Evolutionary conservation across 306 rosid genomes (phyloP).

Genomic region (Fragaria ananassa): DNA sequence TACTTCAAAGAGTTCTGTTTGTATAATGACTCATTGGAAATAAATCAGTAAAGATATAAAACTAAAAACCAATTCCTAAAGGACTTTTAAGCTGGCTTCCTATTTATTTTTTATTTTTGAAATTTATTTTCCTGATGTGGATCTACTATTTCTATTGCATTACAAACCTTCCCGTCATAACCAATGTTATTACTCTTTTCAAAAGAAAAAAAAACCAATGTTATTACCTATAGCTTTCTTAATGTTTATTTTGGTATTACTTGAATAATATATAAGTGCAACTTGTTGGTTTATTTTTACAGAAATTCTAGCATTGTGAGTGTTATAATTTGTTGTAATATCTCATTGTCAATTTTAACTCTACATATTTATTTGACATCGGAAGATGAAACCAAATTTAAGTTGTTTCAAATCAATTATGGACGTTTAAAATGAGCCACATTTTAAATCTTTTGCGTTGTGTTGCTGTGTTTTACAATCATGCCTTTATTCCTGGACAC

Average conservation of each 20-base stretch:
- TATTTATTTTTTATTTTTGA: no score
- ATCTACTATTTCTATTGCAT: not conserved
- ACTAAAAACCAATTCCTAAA: not conserved
- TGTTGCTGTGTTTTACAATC: not conserved
- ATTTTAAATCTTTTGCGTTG: not conserved
- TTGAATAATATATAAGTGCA: no score
- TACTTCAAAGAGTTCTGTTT: slow-evolving; percentile 17
- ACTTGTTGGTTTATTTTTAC: not conserved
- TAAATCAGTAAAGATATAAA: not conserved
- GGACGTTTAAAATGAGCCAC: not conserved
- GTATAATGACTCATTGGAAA: slow-evolving; percentile 7
- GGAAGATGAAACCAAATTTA: not conserved
- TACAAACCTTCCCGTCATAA: not conserved
- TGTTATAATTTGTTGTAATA: not conserved
- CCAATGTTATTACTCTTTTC: no score
- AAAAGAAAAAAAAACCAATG: no score
- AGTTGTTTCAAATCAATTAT: not conserved
- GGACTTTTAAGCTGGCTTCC: not conserved
- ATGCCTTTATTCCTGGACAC: not conserved
- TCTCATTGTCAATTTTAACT: not conserved
- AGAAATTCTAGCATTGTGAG: not conserved
- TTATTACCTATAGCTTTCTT: not conserved
- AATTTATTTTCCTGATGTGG: not conserved
- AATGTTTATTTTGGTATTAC: no score
- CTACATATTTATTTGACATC: not conserved